These are phyloP conservation scores for Elongisporangium senticosum DNA, from an alignment of 352 stramenopile species.

Conservation along the genomic window DNA sequence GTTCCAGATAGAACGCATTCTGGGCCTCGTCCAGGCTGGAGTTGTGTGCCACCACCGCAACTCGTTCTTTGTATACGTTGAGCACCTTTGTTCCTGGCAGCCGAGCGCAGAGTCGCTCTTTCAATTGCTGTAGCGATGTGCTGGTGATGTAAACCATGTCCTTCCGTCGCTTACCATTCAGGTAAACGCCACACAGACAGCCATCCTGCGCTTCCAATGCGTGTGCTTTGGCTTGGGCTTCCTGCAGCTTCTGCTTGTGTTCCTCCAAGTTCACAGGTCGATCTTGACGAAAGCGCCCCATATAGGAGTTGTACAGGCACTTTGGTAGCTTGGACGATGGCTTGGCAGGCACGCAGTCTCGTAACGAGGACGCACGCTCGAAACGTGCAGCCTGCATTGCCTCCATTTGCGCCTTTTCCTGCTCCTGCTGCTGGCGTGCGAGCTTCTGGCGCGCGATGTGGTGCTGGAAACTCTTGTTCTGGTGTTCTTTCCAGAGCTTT, in stretches of 20 bases:
- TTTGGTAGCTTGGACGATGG: not conserved
- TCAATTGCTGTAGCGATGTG: slow-evolving; percentile 33
- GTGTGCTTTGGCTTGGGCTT: not conserved
- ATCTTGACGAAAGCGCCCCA: not conserved
- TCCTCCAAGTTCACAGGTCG: not conserved
- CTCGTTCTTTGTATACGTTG: slow-evolving; percentile 49
- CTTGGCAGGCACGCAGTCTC: not conserved
- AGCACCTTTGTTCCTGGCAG: slow-evolving; percentile 21
- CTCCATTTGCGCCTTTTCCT: slow-evolving; percentile 16
- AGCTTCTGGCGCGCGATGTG: slow-evolving; percentile 53
- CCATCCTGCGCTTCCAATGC: not conserved
- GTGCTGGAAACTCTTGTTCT: slow-evolving; percentile 44
- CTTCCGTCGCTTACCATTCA: slow-evolving; percentile 29
- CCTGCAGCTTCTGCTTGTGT: not conserved
- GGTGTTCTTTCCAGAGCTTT: slow-evolving; percentile 37
- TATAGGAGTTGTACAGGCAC: not conserved
- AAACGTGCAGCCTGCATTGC: slow-evolving; percentile 18
- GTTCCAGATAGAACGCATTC: slow-evolving; percentile 22
- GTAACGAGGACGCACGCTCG: slow-evolving; percentile 5
- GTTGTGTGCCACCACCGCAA: slow-evolving; percentile 2
- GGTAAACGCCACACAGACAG: slow-evolving; percentile 49
- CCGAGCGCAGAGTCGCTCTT: slow-evolving; percentile 18
- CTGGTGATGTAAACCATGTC: slow-evolving; percentile 50
- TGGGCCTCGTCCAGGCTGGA: not conserved
- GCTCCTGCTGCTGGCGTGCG: slow-evolving; percentile 18